Base-by-base conservation (phyloP, 2,329 filamentous ascomycete genomes). In the Dactylella cylindrospora region DNA sequence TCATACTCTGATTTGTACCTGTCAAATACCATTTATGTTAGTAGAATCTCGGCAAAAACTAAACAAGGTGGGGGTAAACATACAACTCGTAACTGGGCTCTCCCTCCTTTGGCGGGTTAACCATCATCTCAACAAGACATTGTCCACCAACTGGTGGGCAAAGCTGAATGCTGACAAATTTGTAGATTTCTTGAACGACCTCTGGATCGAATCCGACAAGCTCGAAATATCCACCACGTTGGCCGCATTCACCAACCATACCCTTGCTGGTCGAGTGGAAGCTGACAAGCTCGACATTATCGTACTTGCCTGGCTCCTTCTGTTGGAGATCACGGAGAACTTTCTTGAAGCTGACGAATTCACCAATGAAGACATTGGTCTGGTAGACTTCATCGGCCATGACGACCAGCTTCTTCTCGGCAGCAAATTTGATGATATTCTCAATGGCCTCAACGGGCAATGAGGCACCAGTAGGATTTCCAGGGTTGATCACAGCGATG, bases 381-480 rank as follows among this genome's bases (percentile, higher is more conserved):
- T 98, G 93, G 81, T 98, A 98, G 29, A 98, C 93, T 75, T 98
- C 93, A 71, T 98, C 93, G 46, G 93, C 93, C 70, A 98, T 82
- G 67, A 97, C 79, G 52, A 97, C 90, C 20, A 98, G 80, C 68
- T 85, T 83, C 78, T 96, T 83, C 73, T 90, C 79, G 22, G 84
- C 84, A 31, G 93, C 91, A 66, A 96, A 86, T 66, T 93, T 83
- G 67, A 97, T 80, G n/a, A 97, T 88, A 45, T 80, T 79, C 70
- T 85, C 83, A 73, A 98, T 84, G 70, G 96, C 89, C 15, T 83
- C 79, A 66, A 86, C 80, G 28, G 84, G 78, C 13, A 98, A 81
- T 47, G 85, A 93, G 44, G 90, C 89, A 67, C 93, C 93, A 2
- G 93, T 98, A 2, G 93, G 93, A 77, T 98, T 98, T 60, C 93